A percentile compares a stretch with the other conserved stretches of the same genome.
Evolutionary conservation across 2,329 filamentous ascomycete genomes (phyloP).

Genomic region (Paecilomyces fulvus): DNA sequence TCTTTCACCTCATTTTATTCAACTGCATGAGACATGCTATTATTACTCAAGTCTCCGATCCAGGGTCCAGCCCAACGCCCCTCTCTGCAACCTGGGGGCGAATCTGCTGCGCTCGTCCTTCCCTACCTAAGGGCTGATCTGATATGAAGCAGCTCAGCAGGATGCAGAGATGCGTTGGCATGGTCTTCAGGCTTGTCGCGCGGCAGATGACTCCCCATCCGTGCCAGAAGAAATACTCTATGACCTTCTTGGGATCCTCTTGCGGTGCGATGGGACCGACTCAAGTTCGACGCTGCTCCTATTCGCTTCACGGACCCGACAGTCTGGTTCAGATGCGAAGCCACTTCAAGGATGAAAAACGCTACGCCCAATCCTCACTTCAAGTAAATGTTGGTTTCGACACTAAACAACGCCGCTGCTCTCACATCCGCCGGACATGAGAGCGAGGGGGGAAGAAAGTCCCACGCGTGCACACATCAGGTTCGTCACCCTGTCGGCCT

Average conservation of each 20-base stretch:
- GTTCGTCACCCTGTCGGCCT: neutral
- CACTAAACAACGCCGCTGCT: constrained; percentile 1
- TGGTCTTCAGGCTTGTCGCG: constrained; percentile 7
- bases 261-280: constrained; percentile 4
- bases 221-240: neutral
- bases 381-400: constrained; percentile 1
- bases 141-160: neutral
- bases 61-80: neutral
- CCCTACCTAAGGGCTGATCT: neutral
- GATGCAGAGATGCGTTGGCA: constrained; percentile 20
- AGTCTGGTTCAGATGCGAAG: constrained; percentile 9
- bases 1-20: neutral
- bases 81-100: neutral
- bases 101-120: neutral
- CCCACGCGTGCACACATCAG: neutral
- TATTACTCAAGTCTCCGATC: neutral
- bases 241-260: constrained; percentile 1
- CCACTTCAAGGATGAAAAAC: constrained; percentile 5
- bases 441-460: neutral
- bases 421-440: neutral
- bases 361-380: constrained; percentile 4
- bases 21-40: neutral
- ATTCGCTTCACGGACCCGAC: constrained; percentile 9
- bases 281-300: constrained; percentile 4
- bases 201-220: constrained; percentile 9